Evolutionary conservation across 2,329 filamentous ascomycete species (phyloP).

Genomic region (Paracoccidioides lutzii): DNA sequence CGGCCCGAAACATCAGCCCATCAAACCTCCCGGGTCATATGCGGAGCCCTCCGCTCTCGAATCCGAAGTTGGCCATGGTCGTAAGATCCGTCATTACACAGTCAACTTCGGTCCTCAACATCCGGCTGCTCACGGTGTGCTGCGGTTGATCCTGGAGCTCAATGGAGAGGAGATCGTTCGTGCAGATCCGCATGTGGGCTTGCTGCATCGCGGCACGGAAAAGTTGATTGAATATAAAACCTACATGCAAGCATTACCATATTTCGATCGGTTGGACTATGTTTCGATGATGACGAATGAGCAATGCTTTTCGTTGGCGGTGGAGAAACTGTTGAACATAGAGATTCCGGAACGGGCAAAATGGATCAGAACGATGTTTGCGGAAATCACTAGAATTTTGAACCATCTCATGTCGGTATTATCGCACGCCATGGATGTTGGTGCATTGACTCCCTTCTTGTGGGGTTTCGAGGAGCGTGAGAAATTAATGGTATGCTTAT

Average conservation of each 20-base stretch:
- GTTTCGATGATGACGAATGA: conserved; percentile 99
- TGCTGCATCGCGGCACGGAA: conserved; percentile 93
- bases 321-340: conserved; percentile 95
- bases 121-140: conserved; percentile 93
- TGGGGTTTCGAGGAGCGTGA: conserved; percentile 99
- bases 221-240: conserved; percentile 99
- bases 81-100: conserved; percentile 97
- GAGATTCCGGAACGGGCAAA: conserved; percentile 93
- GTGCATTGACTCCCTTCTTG: conserved; percentile 92
- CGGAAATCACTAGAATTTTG: conserved; percentile 80
- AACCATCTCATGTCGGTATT: conserved; percentile 98
- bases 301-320: conserved; percentile 88
- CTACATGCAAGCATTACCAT: conserved; percentile 92
- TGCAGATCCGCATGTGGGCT: conserved; percentile 88
- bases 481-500: conserved; percentile 82
- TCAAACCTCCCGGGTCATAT: neutral
- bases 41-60: conserved; percentile 29
- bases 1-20: conserved; percentile 26
- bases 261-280: conserved; percentile 98
- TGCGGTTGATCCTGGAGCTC: conserved; percentile 92
- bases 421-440: conserved; percentile 97
- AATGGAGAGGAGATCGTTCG: conserved; percentile 96
- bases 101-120: conserved; percentile 99
- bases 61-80: conserved; percentile 35
- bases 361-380: conserved; percentile 92